Percentiles rank a stretch among this genome's conserved stretches.
Evolutionary conservation across 331 rosid species (phyloP).

Genomic region (Rosa hybrid): DNA sequence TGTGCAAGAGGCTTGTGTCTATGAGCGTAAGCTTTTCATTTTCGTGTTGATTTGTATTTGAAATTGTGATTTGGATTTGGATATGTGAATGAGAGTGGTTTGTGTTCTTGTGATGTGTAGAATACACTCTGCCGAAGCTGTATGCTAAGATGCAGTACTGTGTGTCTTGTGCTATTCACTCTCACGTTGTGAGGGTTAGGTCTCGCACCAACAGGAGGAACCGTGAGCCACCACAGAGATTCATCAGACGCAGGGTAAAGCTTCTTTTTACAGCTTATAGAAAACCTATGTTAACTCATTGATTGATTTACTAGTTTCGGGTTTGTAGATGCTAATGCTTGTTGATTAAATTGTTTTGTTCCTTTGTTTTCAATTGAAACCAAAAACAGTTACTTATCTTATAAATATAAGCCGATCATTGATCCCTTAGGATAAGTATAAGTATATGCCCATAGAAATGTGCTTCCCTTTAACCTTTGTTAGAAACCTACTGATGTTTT

Average conservation of each 20-base stretch:
- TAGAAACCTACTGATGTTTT: not conserved
- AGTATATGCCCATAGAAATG: not conserved
- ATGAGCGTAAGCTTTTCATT: constrained; percentile 54
- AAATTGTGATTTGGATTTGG: not conserved
- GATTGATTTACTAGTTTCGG: not conserved
- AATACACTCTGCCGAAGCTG: constrained; percentile 85
- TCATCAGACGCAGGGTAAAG: constrained; percentile 79
- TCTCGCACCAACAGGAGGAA: constrained; percentile 82
- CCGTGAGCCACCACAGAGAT: constrained; percentile 91
- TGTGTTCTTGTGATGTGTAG: constrained; percentile 32
- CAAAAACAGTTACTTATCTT: too few relatives aligned
- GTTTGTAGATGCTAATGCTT: not conserved
- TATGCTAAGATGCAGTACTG: constrained; percentile 98
- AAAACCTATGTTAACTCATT: not conserved
- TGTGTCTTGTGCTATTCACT: constrained; percentile 95
- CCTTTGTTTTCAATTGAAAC: too few relatives aligned
- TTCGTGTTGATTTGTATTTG: not conserved
- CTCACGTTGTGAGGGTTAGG: constrained; percentile 94
- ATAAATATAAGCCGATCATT: not conserved
- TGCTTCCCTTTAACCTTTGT: not conserved
- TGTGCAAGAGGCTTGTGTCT: constrained; percentile 95
- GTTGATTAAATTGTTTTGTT: not conserved
- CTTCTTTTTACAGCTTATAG: not conserved
- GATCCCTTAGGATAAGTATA: too few relatives aligned
- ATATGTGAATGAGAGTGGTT: not conserved